A percentile compares a stretch with the other conserved stretches of the same genome.
These are phyloP conservation scores for Hanseniaspora gamundiae DNA, from an alignment of 1,139 yeast species.

Conservation along the genomic window DNA sequence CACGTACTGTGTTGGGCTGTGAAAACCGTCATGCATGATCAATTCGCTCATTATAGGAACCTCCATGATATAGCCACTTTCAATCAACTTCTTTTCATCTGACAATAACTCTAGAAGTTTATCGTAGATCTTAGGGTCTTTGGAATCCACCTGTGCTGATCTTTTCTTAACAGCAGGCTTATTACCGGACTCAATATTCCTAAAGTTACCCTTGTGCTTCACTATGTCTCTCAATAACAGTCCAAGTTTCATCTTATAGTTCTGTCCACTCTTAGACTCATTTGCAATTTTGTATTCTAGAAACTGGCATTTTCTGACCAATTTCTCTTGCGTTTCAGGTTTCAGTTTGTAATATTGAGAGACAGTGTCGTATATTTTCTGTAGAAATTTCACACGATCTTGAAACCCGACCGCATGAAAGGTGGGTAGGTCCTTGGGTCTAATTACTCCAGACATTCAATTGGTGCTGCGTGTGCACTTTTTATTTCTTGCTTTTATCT, in stretches of 20 bases:
- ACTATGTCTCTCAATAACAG: conserved; percentile 20
- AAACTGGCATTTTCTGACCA: conserved; percentile 6
- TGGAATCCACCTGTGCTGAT: conserved; percentile 4
- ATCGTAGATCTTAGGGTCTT: conserved; percentile 12
- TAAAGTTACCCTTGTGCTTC: conserved; percentile 19
- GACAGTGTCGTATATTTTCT: conserved; percentile 15
- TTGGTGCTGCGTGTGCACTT: too few relatives aligned
- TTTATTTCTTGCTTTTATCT: too few relatives aligned
- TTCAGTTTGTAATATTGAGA: conserved; percentile 14
- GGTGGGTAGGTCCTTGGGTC: background rate
- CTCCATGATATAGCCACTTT: conserved; percentile 18
- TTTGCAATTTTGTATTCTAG: conserved; percentile 13
- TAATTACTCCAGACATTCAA: background rate
- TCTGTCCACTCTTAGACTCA: conserved; percentile 17
- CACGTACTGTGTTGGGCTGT: conserved; percentile 7
- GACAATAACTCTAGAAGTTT: conserved; percentile 12
- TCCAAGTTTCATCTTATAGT: conserved; percentile 22
- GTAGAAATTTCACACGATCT: conserved; percentile 20
- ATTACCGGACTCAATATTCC: conserved; percentile 2
- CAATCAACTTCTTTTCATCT: conserved; percentile 11
- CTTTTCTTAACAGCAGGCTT: background rate
- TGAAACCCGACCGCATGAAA: conserved; percentile 10
- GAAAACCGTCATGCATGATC: conserved; percentile 2
- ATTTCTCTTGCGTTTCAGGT: conserved; percentile 6
- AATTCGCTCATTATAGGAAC: background rate